phyloP scores from a whole-genome alignment of 1,284 basidiomycete species.

The Ceratobasidium sp. region DNA sequence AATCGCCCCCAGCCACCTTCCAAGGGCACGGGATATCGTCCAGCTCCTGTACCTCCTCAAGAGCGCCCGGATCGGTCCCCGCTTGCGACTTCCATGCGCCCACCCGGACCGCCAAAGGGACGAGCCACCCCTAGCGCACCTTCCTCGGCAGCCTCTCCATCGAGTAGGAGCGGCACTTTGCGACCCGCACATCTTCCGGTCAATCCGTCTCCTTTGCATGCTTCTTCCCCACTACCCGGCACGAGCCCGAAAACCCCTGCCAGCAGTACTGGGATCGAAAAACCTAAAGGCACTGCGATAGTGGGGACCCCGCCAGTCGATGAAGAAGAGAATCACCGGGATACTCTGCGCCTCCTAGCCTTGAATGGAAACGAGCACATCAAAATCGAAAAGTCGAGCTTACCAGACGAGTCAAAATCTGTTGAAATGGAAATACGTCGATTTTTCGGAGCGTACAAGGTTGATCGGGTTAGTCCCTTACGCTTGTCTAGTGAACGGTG shows the following conservation, averaged over 20 bases:
- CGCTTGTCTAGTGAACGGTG: slow-evolving; percentile 2
- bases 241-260: slow-evolving; percentile 16
- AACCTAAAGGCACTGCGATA: slow-evolving; percentile 6
- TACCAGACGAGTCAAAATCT: slow-evolving; percentile 38
- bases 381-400: slow-evolving; percentile 60
- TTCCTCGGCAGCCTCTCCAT: slow-evolving; percentile 22
- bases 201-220: slow-evolving; percentile 41
- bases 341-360: slow-evolving; percentile 64
- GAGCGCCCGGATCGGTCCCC: slow-evolving; percentile 21
- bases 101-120: slow-evolving; percentile 27
- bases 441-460: slow-evolving; percentile 65
- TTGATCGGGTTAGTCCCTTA: slow-evolving; percentile 67
- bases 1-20: slow-evolving; percentile 36
- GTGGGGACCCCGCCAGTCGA: slow-evolving; percentile 51
- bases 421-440: slow-evolving; percentile 42
- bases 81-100: slow-evolving; percentile 38
- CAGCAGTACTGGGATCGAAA: slow-evolving; percentile 8
- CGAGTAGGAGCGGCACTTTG: slow-evolving; percentile 4
- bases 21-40: slow-evolving; percentile 13
- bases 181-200: slow-evolving; percentile 29
- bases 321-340: slow-evolving; percentile 54
- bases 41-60: slow-evolving; percentile 4
- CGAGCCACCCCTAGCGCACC: not conserved
- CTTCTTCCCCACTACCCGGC: slow-evolving; percentile 25
- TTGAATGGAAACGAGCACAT: slow-evolving; percentile 73